A percentile compares a stretch with the other conserved stretches of the same genome.
Evolutionary conservation across 2,329 filamentous ascomycete species (phyloP).

Genomic region (Ascochyta fabae): DNA sequence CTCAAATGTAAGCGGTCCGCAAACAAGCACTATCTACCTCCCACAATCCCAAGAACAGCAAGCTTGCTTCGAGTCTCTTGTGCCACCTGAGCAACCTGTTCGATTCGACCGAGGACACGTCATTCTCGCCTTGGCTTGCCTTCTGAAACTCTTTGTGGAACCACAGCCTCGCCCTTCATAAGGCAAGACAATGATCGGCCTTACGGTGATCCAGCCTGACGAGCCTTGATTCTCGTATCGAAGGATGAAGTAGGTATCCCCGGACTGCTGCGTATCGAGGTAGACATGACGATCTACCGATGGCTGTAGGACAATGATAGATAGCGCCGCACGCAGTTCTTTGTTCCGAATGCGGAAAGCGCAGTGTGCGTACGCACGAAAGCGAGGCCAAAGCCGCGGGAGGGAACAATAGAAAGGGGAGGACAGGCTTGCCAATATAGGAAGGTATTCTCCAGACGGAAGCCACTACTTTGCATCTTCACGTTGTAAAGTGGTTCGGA

Average conservation of each 20-base stretch:
- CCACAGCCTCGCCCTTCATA: constrained; percentile 11
- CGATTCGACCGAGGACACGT: no score
- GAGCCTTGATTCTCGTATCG: background rate
- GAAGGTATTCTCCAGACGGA: background rate
- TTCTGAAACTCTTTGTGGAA: constrained; percentile 4
- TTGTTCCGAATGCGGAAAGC: constrained; percentile 31
- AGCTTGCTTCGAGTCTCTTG: no score
- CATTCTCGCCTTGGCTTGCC: no score
- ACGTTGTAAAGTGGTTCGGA: background rate
- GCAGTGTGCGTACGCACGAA: constrained; percentile 1
- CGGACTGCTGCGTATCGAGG: background rate
- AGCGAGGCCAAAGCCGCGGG: background rate
- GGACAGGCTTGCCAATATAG: background rate
- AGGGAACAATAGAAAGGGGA: constrained; percentile 1
- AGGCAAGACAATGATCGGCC: constrained; percentile 14
- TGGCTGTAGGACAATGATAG: no score
- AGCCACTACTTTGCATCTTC: background rate
- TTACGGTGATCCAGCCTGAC: background rate
- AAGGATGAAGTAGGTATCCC: background rate
- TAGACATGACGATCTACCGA: no score
- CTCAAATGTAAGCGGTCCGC: no score
- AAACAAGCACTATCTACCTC: no score
- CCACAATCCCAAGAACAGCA: no score
- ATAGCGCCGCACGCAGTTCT: constrained; percentile 3
- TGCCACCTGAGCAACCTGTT: no score